Evolutionary conservation across 345 rosid genomes (phyloP).

Genomic region (Eucalyptus tenuipes): DNA sequence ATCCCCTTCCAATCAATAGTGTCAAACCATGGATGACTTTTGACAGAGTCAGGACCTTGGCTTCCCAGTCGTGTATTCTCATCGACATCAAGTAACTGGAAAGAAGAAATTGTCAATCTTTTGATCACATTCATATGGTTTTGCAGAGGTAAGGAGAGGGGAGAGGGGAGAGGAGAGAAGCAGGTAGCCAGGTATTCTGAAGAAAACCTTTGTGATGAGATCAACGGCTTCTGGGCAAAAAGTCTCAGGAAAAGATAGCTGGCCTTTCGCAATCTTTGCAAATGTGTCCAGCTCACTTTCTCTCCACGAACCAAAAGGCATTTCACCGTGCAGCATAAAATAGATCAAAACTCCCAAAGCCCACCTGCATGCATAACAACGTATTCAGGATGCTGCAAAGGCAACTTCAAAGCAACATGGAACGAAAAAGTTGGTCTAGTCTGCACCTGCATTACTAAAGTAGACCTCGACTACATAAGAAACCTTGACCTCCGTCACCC

Average conservation of each 20-base stretch:
- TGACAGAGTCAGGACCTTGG: conserved; percentile 42
- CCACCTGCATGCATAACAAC: conserved; percentile 45
- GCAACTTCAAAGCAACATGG: not conserved
- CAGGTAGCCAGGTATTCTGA: not conserved
- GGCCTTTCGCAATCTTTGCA: conserved; percentile 78
- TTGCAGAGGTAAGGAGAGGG: not conserved
- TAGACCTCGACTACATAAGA: not conserved
- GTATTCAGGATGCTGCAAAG: not conserved
- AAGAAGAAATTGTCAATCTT: not conserved
- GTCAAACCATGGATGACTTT: conserved; percentile 69
- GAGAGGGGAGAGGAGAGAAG: not conserved
- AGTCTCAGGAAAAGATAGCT: conserved; percentile 38
- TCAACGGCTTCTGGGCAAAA: conserved; percentile 56
- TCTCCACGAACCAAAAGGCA: conserved; percentile 89
- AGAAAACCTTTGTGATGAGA: conserved; percentile 61
- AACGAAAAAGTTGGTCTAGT: not conserved
- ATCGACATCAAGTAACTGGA: conserved; percentile 71
- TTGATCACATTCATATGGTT: not conserved
- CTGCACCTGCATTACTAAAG: not conserved
- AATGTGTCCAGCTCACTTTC: conserved; percentile 60
- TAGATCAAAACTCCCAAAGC: conserved; percentile 78
- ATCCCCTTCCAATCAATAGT: conserved; percentile 55
- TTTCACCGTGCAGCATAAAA: conserved; percentile 70
- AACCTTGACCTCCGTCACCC: not conserved
- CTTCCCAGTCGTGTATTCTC: conserved; percentile 62